Conservation (phyloP, 495 filamentous ascomycete genomes). For the Tricharina praecox region DNA sequence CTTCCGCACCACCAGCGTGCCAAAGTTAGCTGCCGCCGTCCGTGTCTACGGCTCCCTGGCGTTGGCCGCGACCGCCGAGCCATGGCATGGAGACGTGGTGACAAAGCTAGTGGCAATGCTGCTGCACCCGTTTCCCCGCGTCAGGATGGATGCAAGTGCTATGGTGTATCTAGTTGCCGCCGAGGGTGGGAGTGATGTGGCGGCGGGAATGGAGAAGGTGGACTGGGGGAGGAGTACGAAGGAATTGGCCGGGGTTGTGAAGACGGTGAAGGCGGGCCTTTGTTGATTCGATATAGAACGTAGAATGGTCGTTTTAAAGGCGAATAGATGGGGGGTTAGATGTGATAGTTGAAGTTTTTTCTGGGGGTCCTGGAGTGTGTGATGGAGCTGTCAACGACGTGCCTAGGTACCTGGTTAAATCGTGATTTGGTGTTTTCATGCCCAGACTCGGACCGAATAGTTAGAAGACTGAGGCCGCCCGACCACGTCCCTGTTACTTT, state of each 20-base stretch:
- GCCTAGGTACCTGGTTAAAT: too few relatives aligned
- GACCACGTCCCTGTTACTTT: too few relatives aligned
- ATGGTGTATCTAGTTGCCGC: conserved; percentile 27
- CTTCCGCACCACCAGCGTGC: conserved; percentile 62
- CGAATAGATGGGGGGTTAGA: too few relatives aligned
- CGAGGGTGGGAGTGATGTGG: conserved; percentile 16
- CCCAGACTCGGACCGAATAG: too few relatives aligned
- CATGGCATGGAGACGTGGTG: conserved; percentile 31
- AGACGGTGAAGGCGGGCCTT: conserved; percentile 6
- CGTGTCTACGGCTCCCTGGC: conserved; percentile 50
- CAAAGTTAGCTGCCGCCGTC: conserved; percentile 60
- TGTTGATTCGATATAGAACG: too few relatives aligned
- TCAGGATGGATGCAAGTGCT: conserved; percentile 34
- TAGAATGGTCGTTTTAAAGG: too few relatives aligned
- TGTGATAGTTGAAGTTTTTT: too few relatives aligned
- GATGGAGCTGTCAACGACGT: too few relatives aligned
- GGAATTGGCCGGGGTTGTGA: conserved; percentile 6
- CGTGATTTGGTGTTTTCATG: too few relatives aligned
- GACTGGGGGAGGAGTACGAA: conserved; percentile 9
- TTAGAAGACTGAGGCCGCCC: too few relatives aligned
- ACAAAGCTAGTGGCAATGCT: conserved; percentile 43
- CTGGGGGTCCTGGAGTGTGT: too few relatives aligned
- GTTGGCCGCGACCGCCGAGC: background rate
- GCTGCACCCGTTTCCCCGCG: conserved; percentile 46
- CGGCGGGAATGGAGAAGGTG: conserved; percentile 6